These are phyloP conservation scores for Meyerozyma smithsonii DNA, from an alignment of 1,139 yeast genomes.

Conservation along the genomic window DNA sequence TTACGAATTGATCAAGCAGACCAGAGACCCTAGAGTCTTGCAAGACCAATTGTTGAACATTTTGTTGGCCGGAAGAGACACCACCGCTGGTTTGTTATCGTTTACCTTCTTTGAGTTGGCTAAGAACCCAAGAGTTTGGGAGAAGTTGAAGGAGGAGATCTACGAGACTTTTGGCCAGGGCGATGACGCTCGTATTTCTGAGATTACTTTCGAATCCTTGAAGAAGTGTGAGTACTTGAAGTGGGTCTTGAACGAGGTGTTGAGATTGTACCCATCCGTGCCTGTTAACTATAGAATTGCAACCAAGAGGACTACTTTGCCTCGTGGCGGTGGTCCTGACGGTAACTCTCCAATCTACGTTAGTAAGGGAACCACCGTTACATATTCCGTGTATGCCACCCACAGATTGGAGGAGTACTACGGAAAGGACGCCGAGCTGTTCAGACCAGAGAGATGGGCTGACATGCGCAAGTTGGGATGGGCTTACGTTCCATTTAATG, in stretches of 20 bases:
- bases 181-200: conserved; percentile 19
- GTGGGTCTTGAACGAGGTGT: conserved; percentile 20
- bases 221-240: conserved; percentile 23
- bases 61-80: conserved; percentile 30
- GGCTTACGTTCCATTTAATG: conserved; percentile 54
- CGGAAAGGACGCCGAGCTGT: conserved; percentile 42
- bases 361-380: conserved; percentile 19
- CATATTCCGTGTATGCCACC: conserved; percentile 18
- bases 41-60: conserved; percentile 27
- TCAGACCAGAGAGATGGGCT: conserved; percentile 57
- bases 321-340: conserved; percentile 22
- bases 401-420: conserved; percentile 17
- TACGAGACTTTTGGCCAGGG: conserved; percentile 20
- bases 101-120: conserved; percentile 23
- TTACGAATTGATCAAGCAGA: conserved; percentile 25
- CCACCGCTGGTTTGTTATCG: conserved; percentile 28
- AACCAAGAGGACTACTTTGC: conserved; percentile 20
- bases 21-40: conserved; percentile 22
- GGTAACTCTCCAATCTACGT: conserved; percentile 17
- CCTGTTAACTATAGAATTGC: conserved; percentile 22
- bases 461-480: conserved; percentile 32
- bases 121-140: conserved; percentile 19
- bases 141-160: conserved; percentile 19
- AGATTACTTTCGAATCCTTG: conserved; percentile 24
- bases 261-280: conserved; percentile 25